Evolutionary conservation across 2,329 filamentous ascomycete genomes (phyloP), one percentile per base, ranked within the genome.

Genomic region (Trichocomaceae sp.): DNA sequence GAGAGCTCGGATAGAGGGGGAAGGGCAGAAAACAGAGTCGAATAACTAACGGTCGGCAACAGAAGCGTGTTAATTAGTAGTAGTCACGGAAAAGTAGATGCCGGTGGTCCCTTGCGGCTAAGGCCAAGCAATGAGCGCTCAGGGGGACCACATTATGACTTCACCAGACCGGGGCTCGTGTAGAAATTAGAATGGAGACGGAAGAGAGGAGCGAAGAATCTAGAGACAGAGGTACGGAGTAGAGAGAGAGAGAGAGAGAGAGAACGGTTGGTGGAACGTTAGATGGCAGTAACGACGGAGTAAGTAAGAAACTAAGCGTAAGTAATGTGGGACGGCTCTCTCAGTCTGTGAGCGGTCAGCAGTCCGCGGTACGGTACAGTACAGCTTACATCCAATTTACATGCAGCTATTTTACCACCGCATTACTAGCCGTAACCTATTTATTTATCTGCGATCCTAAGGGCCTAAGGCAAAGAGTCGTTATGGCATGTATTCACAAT

Each of bases 11-110:
- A 8, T n/a, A 39, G 35, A 39, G 61, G 56, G 58, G 61, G 54
- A 63, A 55, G 61, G 55, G 48, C 62, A 60, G 57, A 57, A 60
- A 47, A 58, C 59, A 44, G 33, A 31, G 42, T 35, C 50, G 50
- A 47, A 33, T 29, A 19, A 37, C n/a, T 29, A 19, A 39, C 42
- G 50, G 50, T 31, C 31, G 50, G 50, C 22, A 35, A 35, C 3
- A 15, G 31, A 35, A 9, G 8, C 29, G 29, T 35, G 31, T 13
- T 35, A 2, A 13, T 35, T 3, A 35, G 31, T 35, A 3, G 31
- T 13, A 35, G 31, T 17, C 35, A 19, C 35, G 35, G 35, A 39
- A 12, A 7, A 39, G 35, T 4, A 39, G 31, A 13, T 35, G 4
- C 22, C 7, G 35, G 48, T 50, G 48, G 48, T 50, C 48, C 37